Evolutionary conservation across 768 basidiomycete genomes (phyloP), one percentile per base, ranked within the genome.

Genomic region (Kockovaella imperatae): DNA sequence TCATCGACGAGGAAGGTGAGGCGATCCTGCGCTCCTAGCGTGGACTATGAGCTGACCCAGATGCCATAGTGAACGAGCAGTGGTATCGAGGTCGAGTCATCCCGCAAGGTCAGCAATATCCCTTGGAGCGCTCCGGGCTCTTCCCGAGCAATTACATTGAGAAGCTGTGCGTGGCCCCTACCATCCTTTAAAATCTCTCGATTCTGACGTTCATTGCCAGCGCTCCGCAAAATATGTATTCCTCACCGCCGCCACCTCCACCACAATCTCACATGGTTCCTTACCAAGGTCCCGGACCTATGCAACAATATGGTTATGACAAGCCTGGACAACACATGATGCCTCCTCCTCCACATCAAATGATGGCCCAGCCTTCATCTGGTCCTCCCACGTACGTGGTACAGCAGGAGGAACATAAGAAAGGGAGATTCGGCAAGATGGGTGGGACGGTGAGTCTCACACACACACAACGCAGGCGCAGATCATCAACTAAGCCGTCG

Each of bases 1-100:
- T 85, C 41, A 76, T 91, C 45, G 69, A 84, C 38, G 78, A 82
- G 46, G 84, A 88, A 40, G 64, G 64, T 66, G 43, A 35, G 60
- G 45, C 6, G 10, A 3, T 26, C 10, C 11, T 10, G 5, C 3
- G 24, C 26, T 36, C n/a, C 6, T 3, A 71, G 72, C 1, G 21
- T 6, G 2, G 26, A 35, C 84, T 86, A 66, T 87, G 83, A 83
- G 87, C 83, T 83, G 77, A 45, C 17, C 31, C 10, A 32, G 31
- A 74, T 11, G 83, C 84, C n/a, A 31, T 74, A 72, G 57, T 52
- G 86, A 63, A 60, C 75, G 49, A 76, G 78, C 44, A 85, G 82
- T 40, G 77, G 74, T 58, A 57, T 28, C 36, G 87, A 78, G 6
- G 76, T 83, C 21, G 84, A 86, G 74, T 87, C 83, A 2, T 63